Base-by-base conservation (phyloP, 2,329 filamentous ascomycete species). In the Ceratocystis cubensis region DNA sequence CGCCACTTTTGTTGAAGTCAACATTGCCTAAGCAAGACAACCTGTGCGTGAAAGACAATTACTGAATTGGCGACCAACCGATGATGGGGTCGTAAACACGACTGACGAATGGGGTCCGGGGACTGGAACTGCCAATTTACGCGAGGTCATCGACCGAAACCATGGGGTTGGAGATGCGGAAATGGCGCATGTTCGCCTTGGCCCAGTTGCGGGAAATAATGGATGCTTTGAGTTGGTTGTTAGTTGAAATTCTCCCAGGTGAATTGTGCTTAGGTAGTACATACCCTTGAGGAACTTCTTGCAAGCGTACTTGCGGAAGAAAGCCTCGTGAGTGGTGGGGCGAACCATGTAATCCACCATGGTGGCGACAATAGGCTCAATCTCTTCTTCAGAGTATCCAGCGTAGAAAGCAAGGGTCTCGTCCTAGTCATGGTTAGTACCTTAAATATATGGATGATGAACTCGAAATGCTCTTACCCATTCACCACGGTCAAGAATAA, bases 231-330 rank as follows among this genome's bases (percentile, higher is more conserved):
- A 0, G 37, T 37, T 22, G 45, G n/a, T 10, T 53, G 63, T 46
- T 61, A 66, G 61, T 33, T 25, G 30, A 37, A 2, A 22, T 50
- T 6, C n/a, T 22, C 57, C 22, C 17, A 22, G 6, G 17, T 20
- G 2, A 68, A 62, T 8, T 30, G 20, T 56, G 8, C 5, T n/a
- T 22, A 44, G 17, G 37, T 33, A 25, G 67, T n/a, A 72, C 82
- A 78, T 85, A 96, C 93, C 92, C 81, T 99, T 99, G 72, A 97
- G 80, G 79, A 97, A 99, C 79, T 96, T 96, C 82, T 97, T 99
- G 84, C 91, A 96, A 66, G 94, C 94, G 76, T 99, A 99, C 78
- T 99, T 99, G 84, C 96, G 96, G 83, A 96, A 97, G 82, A 99
- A 96, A 46, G 94, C 95, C 75, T 97, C 93, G 74, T 99, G 94